Evolutionary conservation across 495 filamentous ascomycete species (phyloP), one percentile per base, ranked within the genome.

Genomic region (Aspergillus bertholletiae): DNA sequence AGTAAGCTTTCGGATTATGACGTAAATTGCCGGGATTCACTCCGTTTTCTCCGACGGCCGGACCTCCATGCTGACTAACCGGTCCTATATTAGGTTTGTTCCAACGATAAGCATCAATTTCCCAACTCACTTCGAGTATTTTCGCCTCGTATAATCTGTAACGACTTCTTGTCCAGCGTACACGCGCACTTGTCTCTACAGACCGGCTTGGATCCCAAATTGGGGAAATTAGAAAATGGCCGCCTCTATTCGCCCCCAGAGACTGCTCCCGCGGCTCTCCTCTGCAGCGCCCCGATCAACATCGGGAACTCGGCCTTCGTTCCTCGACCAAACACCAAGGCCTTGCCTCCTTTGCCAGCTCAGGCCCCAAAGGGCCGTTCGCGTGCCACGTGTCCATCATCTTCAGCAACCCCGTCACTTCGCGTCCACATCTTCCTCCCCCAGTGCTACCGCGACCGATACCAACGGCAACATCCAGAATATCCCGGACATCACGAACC

Each of bases 401-500:
- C 21, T 1, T 15, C 44, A 50, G 20, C 40, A 37, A 23, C 37
- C 18, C 32, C 30, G 49, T 23, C 49, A 40, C 37, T 55, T 41
- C 46, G 18, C 58, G 15, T 58, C 62, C 21, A 17, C 47, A 15
- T n/a, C 52, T 12, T 15, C 49, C 9, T 30, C 49, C 39, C 1
- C 34, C 49, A 6, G 44, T n/a, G 35, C 40, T n/a, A 37, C 34
- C 23, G 12, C 34, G 17, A 37, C 34, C 34, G 13, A 37, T 37
- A 37, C 11, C 34, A 37, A 57, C 39, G 35, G 44, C 27, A 18
- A 55, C 20, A 47, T 64, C n/a, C 37, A 50, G 18, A 57, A 59
- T 20, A 57, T 65, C 34, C 72, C 71, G n/a, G 64, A 78, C 51
- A 74, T 70, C 44, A 76, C 71, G 45, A 85, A 82, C 55, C 76